A percentile compares a stretch with the other conserved stretches of the same genome.
phyloP scores from a whole-genome alignment of 257 asterid genomes.

The Catharanthus roseus region DNA sequence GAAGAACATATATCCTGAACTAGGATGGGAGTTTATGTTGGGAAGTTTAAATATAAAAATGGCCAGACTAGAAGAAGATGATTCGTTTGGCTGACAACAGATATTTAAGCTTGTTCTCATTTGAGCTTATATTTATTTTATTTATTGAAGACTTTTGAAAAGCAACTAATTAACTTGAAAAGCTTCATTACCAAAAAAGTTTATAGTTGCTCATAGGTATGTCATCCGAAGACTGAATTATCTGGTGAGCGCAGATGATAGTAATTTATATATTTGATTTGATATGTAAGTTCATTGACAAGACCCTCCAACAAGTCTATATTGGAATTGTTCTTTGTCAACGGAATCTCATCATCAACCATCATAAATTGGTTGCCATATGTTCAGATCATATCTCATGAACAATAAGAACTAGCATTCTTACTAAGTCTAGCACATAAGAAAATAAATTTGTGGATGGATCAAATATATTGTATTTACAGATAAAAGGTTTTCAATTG shows the following conservation, averaged over 20 bases:
- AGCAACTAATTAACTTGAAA: not conserved
- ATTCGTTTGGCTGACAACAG: not conserved
- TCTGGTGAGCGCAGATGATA: not conserved
- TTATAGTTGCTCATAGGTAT: not conserved
- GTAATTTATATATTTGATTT: no score
- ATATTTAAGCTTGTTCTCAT: not conserved
- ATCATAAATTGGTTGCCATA: not conserved
- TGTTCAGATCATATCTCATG: not conserved
- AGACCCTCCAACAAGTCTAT: no score
- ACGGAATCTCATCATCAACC: not conserved
- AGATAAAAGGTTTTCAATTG: not conserved
- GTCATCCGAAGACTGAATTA: not conserved
- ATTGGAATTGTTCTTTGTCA: no score
- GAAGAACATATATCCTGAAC: not conserved
- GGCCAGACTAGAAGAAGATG: not conserved
- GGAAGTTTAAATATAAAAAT: not conserved
- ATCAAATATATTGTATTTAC: not conserved
- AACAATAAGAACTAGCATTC: not conserved
- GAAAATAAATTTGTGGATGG: not conserved
- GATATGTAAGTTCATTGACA: no score
- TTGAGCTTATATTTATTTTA: no score
- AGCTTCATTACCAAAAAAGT: no score
- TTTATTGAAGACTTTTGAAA: not conserved
- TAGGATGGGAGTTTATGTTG: no score
- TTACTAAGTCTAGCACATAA: not conserved